phyloP scores from a whole-genome alignment of 163 green algal genomes.

The Trebouxiophyceae sp. region DNA sequence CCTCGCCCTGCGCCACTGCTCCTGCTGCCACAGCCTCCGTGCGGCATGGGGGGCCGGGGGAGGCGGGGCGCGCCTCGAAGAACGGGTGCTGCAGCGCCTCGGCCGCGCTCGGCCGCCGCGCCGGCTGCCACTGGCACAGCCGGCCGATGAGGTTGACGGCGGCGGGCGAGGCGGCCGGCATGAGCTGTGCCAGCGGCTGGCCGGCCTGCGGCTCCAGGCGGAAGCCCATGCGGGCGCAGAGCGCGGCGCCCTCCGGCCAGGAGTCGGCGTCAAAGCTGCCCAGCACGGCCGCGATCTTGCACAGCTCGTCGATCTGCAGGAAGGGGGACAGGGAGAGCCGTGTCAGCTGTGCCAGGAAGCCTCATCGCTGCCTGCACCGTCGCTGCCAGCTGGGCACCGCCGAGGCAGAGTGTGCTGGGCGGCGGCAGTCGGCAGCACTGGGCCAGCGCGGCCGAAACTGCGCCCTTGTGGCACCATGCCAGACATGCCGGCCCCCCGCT shows the following conservation, averaged over 20 bases:
- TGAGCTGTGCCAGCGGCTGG: constrained; percentile 59
- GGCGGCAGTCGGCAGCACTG: too few relatives aligned
- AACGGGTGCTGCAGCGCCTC: constrained; percentile 68
- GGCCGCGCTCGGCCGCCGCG: constrained; percentile 66
- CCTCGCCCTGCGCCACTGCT: too few relatives aligned
- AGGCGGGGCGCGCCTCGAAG: constrained; percentile 40
- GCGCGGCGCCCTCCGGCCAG: constrained; percentile 81
- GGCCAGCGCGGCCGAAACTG: too few relatives aligned
- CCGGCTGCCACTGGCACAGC: constrained; percentile 80
- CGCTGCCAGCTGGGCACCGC: background rate
- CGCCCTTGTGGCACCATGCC: too few relatives aligned
- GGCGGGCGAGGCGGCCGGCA: constrained; percentile 66
- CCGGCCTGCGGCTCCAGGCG: constrained; percentile 62
- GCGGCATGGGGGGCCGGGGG: background rate
- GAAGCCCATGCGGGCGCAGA: constrained; percentile 63
- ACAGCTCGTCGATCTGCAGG: constrained; percentile 82
- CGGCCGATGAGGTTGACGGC: constrained; percentile 77
- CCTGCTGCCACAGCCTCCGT: too few relatives aligned
- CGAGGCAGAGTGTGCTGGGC: too few relatives aligned
- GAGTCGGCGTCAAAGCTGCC: constrained; percentile 68
- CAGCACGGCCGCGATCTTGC: constrained; percentile 87
- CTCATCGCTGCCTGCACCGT: background rate
- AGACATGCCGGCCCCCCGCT: too few relatives aligned
- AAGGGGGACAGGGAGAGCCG: background rate
- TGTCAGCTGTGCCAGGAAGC: background rate